phyloP scores from a whole-genome alignment of 2,329 filamentous ascomycete species.

The Aspergillus glaucus region DNA sequence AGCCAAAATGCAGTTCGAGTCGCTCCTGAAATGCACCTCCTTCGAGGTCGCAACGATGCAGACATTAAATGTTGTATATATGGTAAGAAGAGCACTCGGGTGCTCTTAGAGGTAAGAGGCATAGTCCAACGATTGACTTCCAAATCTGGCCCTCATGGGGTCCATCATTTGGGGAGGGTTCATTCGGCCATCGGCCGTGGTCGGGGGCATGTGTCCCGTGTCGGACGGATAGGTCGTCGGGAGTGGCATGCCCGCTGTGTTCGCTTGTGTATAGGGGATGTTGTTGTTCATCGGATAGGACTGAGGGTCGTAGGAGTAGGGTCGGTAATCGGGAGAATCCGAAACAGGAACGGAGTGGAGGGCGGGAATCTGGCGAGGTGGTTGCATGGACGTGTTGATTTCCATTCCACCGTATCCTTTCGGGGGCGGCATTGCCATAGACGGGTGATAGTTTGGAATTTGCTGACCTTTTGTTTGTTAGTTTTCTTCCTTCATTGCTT shows the following conservation, averaged over 20 bases:
- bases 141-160: slow-evolving; percentile 22
- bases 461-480: slow-evolving; percentile 20
- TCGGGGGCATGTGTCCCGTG: slow-evolving; percentile 13
- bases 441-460: slow-evolving; percentile 21
- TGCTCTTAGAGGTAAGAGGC: slow-evolving; percentile 16
- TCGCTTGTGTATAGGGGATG: slow-evolving; percentile 28
- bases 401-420: slow-evolving; percentile 21
- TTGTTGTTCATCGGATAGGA: slow-evolving; percentile 21
- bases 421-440: slow-evolving; percentile 21
- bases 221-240: slow-evolving; percentile 28
- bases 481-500: too few species aligned
- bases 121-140: slow-evolving; percentile 25
- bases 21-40: background rate
- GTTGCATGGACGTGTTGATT: slow-evolving; percentile 21
- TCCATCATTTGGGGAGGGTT: slow-evolving; percentile 18
- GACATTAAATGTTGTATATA: background rate
- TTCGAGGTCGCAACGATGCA: background rate
- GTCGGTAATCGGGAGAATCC: slow-evolving; percentile 29
- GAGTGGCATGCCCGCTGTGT: slow-evolving; percentile 30
- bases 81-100: background rate
- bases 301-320: slow-evolving; percentile 23
- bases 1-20: background rate
- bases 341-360: slow-evolving; percentile 29
- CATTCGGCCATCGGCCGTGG: slow-evolving; percentile 19
- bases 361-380: slow-evolving; percentile 21